Evolutionary conservation across 352 stramenopile species (phyloP).

Genomic region (Globisporangium sylvaticum): DNA sequence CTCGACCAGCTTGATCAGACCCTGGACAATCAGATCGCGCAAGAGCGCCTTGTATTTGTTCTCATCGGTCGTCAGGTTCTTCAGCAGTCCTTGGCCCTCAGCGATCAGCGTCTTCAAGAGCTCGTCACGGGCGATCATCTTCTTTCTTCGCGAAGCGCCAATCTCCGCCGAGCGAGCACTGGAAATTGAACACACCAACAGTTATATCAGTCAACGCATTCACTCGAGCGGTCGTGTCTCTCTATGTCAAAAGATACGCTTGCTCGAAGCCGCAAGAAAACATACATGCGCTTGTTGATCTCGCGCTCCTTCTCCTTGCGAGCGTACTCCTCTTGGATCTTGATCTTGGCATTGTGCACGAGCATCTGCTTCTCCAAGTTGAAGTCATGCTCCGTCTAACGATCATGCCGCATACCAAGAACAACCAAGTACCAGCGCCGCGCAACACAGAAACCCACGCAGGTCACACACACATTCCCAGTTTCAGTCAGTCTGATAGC

Average conservation of each 20-base stretch:
- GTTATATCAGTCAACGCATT: not conserved
- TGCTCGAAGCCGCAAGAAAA: not conserved
- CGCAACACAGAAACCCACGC: too few relatives aligned
- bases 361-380: conserved; percentile 99
- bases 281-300: conserved; percentile 90
- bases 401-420: too few relatives aligned
- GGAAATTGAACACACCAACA: not conserved
- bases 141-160: conserved; percentile 93
- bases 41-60: conserved; percentile 93
- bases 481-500: not conserved
- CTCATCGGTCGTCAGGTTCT: conserved; percentile 52
- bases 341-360: conserved; percentile 97
- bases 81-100: conserved; percentile 53
- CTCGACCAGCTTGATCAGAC: conserved; percentile 98
- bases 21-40: conserved; percentile 96
- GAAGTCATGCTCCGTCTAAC: conserved; percentile 97
- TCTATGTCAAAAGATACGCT: not conserved
- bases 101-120: conserved; percentile 83
- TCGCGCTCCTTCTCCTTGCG: conserved; percentile 98
- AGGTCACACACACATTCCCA: not conserved
- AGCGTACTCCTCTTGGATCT: conserved; percentile 96
- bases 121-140: conserved; percentile 94
- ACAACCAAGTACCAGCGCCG: too few relatives aligned
- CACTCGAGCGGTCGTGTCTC: not conserved
- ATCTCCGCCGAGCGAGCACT: conserved; percentile 92